phyloP scores from a whole-genome alignment of 352 stramenopile species.

The Globisporangium paddicum region DNA sequence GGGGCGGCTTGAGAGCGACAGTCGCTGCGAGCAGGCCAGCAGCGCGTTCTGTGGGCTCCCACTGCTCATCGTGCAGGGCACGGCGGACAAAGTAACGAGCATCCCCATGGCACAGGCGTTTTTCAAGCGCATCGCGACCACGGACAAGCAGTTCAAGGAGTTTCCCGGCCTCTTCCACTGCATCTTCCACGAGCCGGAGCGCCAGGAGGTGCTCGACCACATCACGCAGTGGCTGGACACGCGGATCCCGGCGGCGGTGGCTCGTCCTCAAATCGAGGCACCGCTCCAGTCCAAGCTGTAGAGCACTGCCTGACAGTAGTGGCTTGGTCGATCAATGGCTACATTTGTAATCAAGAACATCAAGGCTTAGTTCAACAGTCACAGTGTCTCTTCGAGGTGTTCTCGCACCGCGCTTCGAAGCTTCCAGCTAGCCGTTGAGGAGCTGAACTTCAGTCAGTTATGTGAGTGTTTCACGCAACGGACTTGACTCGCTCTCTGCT shows the following conservation, averaged over 20 bases:
- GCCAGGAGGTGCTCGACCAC: constrained; percentile 22
- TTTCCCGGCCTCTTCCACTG: constrained; percentile 31
- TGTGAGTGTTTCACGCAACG: too few relatives aligned
- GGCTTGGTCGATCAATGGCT: too few relatives aligned
- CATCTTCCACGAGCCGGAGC: constrained; percentile 33
- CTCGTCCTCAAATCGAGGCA: not conserved
- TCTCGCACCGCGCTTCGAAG: too few relatives aligned
- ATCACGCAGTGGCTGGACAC: constrained; percentile 4
- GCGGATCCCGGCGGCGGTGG: not conserved
- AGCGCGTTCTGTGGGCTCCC: constrained; percentile 23
- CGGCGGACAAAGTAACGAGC: constrained; percentile 29
- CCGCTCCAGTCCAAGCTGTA: not conserved
- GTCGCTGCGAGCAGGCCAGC: constrained; percentile 8
- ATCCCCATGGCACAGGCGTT: constrained; percentile 17
- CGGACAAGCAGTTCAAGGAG: constrained; percentile 32
- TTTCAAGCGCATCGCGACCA: constrained; percentile 19
- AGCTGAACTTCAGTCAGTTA: too few relatives aligned
- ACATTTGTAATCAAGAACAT: too few relatives aligned
- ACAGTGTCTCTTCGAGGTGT: too few relatives aligned
- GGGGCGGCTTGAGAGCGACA: constrained; percentile 11
- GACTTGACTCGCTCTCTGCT: too few relatives aligned
- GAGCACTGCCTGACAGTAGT: not conserved
- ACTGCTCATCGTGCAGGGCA: constrained; percentile 28
- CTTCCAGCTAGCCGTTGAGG: too few relatives aligned
- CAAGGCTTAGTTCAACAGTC: too few relatives aligned